A percentile compares a stretch with the other conserved stretches of the same genome.
Conservation (phyloP, 2,329 filamentous ascomycete species). For the Pezicula radicicola region DNA sequence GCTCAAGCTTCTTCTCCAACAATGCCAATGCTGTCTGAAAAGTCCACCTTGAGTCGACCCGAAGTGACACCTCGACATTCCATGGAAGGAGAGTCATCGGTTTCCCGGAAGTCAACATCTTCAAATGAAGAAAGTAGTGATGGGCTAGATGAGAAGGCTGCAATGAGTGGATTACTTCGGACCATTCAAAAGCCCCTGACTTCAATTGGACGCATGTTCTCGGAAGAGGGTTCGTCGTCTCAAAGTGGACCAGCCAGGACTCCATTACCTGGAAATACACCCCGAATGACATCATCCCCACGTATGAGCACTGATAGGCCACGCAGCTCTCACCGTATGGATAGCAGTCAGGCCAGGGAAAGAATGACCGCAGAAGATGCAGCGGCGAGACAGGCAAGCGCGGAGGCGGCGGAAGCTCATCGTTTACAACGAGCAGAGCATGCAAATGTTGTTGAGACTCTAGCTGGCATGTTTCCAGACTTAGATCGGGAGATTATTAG, state of each 20-base stretch:
- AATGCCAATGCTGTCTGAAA: slow-evolving; percentile 36
- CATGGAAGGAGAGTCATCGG: slow-evolving; percentile 56
- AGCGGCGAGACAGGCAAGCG: slow-evolving; percentile 85
- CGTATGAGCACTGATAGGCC: slow-evolving; percentile 20
- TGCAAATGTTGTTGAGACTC: slow-evolving; percentile 85
- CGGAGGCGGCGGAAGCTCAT: slow-evolving; percentile 83
- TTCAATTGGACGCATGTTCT: slow-evolving; percentile 93
- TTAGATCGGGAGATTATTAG: slow-evolving; percentile 92
- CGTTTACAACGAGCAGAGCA: slow-evolving; percentile 82
- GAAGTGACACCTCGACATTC: slow-evolving; percentile 59
- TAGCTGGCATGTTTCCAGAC: slow-evolving; percentile 95
- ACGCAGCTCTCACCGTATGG: slow-evolving; percentile 17
- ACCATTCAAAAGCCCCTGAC: slow-evolving; percentile 89
- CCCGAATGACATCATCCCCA: slow-evolving; percentile 26
- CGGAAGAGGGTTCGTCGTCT: slow-evolving; percentile 53
- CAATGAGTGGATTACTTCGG: slow-evolving; percentile 80
- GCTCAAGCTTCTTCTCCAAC: slow-evolving; percentile 33
- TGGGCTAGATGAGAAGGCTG: slow-evolving; percentile 67
- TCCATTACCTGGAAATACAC: slow-evolving; percentile 42
- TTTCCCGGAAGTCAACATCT: slow-evolving; percentile 50
- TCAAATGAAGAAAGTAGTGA: slow-evolving; percentile 51
- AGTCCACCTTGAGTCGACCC: slow-evolving; percentile 46
- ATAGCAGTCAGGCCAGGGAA: slow-evolving; percentile 13
- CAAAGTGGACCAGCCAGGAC: slow-evolving; percentile 36
- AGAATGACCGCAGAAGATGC: slow-evolving; percentile 75